Evolutionary conservation across 176 grass and related monocot genomes (phyloP).

Genomic region (Coix lacrymajobi): DNA sequence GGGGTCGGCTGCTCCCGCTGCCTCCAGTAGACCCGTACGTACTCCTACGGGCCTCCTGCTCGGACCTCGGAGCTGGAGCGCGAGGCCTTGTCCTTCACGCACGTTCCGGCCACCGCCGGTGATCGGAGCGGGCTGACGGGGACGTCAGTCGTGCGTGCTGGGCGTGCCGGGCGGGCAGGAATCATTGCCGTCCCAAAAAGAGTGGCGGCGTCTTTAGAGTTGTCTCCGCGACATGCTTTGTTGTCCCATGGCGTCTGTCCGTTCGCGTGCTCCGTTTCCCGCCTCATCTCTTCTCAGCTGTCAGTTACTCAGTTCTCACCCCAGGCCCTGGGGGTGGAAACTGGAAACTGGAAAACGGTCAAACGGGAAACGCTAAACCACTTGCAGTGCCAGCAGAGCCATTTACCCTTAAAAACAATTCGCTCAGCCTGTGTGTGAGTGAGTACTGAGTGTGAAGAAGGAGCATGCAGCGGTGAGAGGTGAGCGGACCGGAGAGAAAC

Average conservation of each 20-base stretch:
- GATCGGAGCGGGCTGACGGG: background rate
- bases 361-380: background rate
- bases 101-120: constrained; percentile 18
- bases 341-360: too few relatives aligned
- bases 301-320: too few relatives aligned
- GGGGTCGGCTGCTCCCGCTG: background rate
- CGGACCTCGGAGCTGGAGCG: too few relatives aligned
- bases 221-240: background rate
- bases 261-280: background rate
- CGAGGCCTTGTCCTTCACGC: background rate
- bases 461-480: background rate
- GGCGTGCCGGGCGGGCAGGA: background rate
- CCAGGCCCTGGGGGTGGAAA: background rate
- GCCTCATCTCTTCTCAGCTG: too few relatives aligned
- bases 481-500: constrained; percentile 10
- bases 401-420: too few relatives aligned
- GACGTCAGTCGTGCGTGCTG: background rate
- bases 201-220: background rate
- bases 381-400: background rate
- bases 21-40: background rate
- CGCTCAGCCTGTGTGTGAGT: too few relatives aligned
- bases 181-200: constrained; percentile 35
- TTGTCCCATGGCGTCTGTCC: background rate
- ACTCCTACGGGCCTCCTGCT: too few relatives aligned
- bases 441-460: too few relatives aligned